Percentiles rank a stretch among this genome's conserved stretches.
Evolutionary conservation across 495 filamentous ascomycete species (phyloP).

Genomic region (Apiosordaria backusii): DNA sequence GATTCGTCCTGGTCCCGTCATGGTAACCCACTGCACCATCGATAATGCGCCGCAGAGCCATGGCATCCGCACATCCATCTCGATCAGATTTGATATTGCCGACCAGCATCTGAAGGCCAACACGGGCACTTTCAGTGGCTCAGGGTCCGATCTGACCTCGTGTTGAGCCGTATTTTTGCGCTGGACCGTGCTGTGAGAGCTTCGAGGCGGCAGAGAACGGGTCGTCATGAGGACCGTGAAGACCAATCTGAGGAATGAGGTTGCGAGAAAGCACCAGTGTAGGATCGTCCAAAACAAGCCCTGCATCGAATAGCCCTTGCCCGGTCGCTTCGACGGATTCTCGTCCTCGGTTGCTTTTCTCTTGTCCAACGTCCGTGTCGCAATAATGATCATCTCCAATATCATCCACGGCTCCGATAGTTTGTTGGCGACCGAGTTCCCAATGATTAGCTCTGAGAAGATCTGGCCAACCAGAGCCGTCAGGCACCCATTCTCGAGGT

Average conservation of each 20-base stretch:
- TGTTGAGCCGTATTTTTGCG: constrained; percentile 21
- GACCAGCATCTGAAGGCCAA: constrained; percentile 69
- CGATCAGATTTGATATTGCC: constrained; percentile 64
- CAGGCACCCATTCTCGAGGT: constrained; percentile 81
- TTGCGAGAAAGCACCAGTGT: constrained; percentile 64
- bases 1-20: constrained; percentile 68
- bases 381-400: constrained; percentile 71
- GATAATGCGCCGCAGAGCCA: constrained; percentile 73
- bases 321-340: constrained; percentile 8
- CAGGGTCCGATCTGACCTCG: constrained; percentile 12
- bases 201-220: constrained; percentile 50
- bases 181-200: constrained; percentile 16
- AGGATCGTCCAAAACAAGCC: constrained; percentile 64
- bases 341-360: constrained; percentile 15
- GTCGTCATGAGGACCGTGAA: constrained; percentile 47
- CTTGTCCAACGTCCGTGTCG: constrained; percentile 27
- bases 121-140: constrained; percentile 60
- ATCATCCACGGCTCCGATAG: constrained; percentile 81
- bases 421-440: constrained; percentile 69
- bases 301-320: constrained; percentile 27
- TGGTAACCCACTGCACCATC: constrained; percentile 65
- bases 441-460: constrained; percentile 79
- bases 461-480: constrained; percentile 78
- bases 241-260: constrained; percentile 61
- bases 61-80: constrained; percentile 75